phyloP scores from a whole-genome alignment of 306 rosid genomes.

The Prosopis cineraria region DNA sequence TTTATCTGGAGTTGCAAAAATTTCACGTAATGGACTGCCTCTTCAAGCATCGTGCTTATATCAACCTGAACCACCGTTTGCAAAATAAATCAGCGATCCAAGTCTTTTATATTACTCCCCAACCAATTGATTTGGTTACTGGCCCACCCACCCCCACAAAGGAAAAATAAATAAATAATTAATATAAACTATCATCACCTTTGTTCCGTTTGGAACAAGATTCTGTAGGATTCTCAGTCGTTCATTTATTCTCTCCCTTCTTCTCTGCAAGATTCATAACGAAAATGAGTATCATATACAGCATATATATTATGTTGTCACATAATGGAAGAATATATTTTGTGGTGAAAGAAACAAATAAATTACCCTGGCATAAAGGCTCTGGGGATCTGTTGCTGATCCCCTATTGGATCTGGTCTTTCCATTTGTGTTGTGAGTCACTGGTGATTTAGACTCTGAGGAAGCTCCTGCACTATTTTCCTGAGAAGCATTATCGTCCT shows the following conservation, averaged over 20 bases:
- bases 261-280: constrained; percentile 60
- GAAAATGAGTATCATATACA: constrained; percentile 13
- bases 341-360: background rate
- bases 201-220: constrained; percentile 92
- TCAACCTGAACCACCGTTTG: constrained; percentile 59
- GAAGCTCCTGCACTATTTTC: constrained; percentile 52
- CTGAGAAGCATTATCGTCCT: constrained; percentile 69
- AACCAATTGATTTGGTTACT: background rate
- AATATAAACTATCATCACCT: constrained; percentile 44
- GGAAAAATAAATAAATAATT: background rate
- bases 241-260: constrained; percentile 90
- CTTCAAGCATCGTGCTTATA: constrained; percentile 98
- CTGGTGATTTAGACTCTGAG: constrained; percentile 46
- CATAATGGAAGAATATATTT: background rate
- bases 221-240: constrained; percentile 72
- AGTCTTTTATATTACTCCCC: background rate
- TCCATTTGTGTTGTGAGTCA: constrained; percentile 51
- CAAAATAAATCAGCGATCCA: constrained; percentile 14
- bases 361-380: constrained; percentile 92
- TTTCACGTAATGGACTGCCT: constrained; percentile 87
- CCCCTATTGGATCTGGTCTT: constrained; percentile 83
- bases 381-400: constrained; percentile 95
- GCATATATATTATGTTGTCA: background rate
- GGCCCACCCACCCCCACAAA: background rate
- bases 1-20: constrained; percentile 92